Percentiles rank a stretch among this genome's conserved stretches.
Conservation (phyloP, 163 green algal genomes). For the Dunaliella salina region DNA sequence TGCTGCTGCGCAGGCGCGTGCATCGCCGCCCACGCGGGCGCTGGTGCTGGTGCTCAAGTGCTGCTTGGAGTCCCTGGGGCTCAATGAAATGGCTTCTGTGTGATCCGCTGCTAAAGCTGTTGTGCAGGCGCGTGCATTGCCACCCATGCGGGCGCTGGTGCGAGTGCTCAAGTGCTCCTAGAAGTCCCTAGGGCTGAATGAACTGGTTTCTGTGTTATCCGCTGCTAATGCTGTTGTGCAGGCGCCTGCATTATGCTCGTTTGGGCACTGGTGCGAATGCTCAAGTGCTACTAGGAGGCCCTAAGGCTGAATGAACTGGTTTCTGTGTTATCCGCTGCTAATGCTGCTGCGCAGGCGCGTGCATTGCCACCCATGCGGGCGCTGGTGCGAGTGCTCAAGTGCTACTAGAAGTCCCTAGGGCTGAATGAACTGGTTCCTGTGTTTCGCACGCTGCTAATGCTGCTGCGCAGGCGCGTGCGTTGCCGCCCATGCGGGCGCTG, state of each 20-base stretch:
- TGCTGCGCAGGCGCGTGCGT: slow-evolving; percentile 26
- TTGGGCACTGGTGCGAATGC: slow-evolving; percentile 42
- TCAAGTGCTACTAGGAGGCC: slow-evolving; percentile 44
- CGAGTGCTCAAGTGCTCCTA: slow-evolving; percentile 50
- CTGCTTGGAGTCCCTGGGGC: slow-evolving; percentile 26
- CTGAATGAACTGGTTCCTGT: slow-evolving; percentile 52
- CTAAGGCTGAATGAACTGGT: slow-evolving; percentile 33
- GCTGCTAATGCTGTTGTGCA: too few species aligned
- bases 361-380: slow-evolving; percentile 39
- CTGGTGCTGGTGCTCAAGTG: slow-evolving; percentile 54
- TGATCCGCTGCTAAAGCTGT: too few species aligned
- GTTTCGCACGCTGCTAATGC: slow-evolving; percentile 35
- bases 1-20: too few species aligned
- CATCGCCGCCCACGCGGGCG: slow-evolving; percentile 34
- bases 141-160: slow-evolving; percentile 41
- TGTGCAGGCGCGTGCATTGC: too few species aligned
- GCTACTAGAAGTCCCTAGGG: slow-evolving; percentile 27
- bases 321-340: slow-evolving; percentile 43
- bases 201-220: slow-evolving; percentile 37
- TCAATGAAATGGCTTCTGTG: slow-evolving; percentile 40
- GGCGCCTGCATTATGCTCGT: too few species aligned
- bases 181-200: slow-evolving; percentile 24
- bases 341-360: slow-evolving; percentile 15
- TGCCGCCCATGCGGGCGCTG: slow-evolving; percentile 42
- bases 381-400: slow-evolving; percentile 53